Evolutionary conservation across 106 monocot genomes (phyloP).

Genomic region (Cymbidium sinense): DNA sequence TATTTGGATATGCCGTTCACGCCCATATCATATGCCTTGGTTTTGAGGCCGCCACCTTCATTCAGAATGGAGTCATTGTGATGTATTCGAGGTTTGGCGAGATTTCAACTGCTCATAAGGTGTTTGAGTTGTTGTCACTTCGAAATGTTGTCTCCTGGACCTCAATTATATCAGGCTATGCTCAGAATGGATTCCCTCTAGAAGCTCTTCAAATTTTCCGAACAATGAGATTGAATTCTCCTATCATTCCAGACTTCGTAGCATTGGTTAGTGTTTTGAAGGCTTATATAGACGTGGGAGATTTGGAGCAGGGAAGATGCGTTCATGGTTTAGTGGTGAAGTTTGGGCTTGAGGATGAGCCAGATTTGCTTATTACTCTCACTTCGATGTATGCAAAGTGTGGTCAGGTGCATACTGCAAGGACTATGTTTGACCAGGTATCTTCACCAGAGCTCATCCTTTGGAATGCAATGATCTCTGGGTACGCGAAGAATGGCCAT

Average conservation of each 20-base stretch:
- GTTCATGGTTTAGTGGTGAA: constrained; percentile 54
- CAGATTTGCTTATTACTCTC: constrained; percentile 43
- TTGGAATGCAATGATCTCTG: constrained; percentile 90
- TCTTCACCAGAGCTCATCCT: constrained; percentile 33
- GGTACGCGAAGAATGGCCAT: constrained; percentile 67
- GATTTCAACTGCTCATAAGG: constrained; percentile 15
- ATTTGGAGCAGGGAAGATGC: constrained; percentile 33
- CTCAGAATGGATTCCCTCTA: constrained; percentile 43
- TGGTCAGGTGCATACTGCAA: constrained; percentile 39
- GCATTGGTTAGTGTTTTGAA: constrained; percentile 60
- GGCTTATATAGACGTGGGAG: constrained; percentile 49
- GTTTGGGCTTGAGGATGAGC: constrained; percentile 43
- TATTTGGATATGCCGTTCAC: constrained; percentile 35
- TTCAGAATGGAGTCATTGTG: constrained; percentile 52
- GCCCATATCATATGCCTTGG: constrained; percentile 36
- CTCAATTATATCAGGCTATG: constrained; percentile 49
- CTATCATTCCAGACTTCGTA: constrained; percentile 49
- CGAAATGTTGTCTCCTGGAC: constrained; percentile 71
- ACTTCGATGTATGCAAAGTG: constrained; percentile 73
- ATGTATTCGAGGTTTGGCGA: constrained; percentile 49
- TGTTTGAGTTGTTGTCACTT: constrained; percentile 30
- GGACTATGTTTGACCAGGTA: constrained; percentile 39
- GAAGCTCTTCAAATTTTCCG: constrained; percentile 38
- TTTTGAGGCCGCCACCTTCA: constrained; percentile 29
- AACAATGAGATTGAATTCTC: constrained; percentile 24